Evolutionary conservation across 2,329 filamentous ascomycete species (phyloP).

Genomic region (Knoxdaviesia capensis): DNA sequence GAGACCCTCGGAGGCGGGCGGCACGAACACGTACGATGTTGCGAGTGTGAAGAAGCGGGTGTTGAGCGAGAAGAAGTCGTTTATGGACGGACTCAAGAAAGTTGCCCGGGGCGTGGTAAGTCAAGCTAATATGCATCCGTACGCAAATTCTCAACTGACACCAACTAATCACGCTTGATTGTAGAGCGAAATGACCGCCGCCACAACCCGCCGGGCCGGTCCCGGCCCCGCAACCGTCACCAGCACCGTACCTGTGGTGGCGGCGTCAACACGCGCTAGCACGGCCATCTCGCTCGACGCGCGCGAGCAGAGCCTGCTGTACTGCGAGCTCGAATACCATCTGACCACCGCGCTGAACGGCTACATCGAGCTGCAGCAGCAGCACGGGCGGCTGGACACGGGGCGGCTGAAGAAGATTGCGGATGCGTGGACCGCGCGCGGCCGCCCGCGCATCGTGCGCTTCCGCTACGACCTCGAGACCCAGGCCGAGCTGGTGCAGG

Average conservation of each 20-base stretch:
- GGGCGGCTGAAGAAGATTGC: slow-evolving; percentile 29
- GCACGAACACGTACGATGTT: too few relatives aligned
- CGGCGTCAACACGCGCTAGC: slow-evolving; percentile 6
- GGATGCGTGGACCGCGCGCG: slow-evolving; percentile 29
- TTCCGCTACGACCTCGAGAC: slow-evolving; percentile 41
- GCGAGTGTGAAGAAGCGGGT: too few relatives aligned
- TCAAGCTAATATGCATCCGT: background rate
- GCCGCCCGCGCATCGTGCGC: slow-evolving; percentile 31
- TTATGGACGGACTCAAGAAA: slow-evolving; percentile 27
- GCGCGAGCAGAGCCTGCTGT: slow-evolving; percentile 36
- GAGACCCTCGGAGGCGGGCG: too few relatives aligned
- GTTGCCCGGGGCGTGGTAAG: slow-evolving; percentile 33
- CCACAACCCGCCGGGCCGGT: too few relatives aligned
- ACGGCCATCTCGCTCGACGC: slow-evolving; percentile 29
- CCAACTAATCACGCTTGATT: too few relatives aligned
- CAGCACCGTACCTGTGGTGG: too few relatives aligned
- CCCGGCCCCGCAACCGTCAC: too few relatives aligned
- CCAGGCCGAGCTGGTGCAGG: slow-evolving; percentile 31
- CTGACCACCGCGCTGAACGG: slow-evolving; percentile 28
- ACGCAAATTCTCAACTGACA: too few relatives aligned
- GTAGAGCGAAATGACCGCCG: too few relatives aligned
- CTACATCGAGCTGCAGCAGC: slow-evolving; percentile 31
- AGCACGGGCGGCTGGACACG: slow-evolving; percentile 30
- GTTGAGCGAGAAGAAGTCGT: slow-evolving; percentile 16
- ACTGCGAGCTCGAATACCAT: slow-evolving; percentile 36